Evolutionary conservation across 148 eudicot species (phyloP).

Genomic region (Drosera capensis): DNA sequence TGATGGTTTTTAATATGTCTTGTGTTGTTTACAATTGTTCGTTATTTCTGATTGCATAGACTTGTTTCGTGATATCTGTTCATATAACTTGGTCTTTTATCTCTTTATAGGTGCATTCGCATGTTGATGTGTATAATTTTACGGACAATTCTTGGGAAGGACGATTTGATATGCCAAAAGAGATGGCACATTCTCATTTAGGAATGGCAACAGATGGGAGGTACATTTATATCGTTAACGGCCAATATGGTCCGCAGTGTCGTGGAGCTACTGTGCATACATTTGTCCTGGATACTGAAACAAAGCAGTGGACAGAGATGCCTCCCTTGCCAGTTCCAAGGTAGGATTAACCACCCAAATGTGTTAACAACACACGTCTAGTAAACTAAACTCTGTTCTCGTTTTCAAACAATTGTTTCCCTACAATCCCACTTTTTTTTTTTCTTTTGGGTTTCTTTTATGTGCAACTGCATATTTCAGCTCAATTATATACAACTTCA

Average conservation of each 20-base stretch:
- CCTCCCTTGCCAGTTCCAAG: constrained; percentile 30
- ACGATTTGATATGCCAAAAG: constrained; percentile 23
- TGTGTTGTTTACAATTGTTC: no score
- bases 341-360: background rate
- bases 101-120: constrained; percentile 22
- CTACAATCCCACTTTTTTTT: no score
- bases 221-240: constrained; percentile 24
- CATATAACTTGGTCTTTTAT: background rate
- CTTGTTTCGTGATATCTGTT: background rate
- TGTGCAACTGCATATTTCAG: no score
- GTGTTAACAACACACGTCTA: background rate
- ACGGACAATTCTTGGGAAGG: constrained; percentile 18
- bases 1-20: no score
- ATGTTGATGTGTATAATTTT: constrained; percentile 29
- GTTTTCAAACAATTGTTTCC: background rate
- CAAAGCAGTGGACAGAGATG: constrained; percentile 16
- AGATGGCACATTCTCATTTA: constrained; percentile 33
- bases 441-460: no score
- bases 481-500: no score
- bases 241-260: constrained; percentile 35
- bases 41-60: background rate
- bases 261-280: constrained; percentile 12
- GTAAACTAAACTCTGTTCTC: background rate
- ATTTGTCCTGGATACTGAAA: constrained; percentile 28
- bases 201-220: constrained; percentile 34